A percentile compares a stretch with the other conserved stretches of the same genome.
phyloP scores from a whole-genome alignment of 2,329 filamentous ascomycete genomes.

The Pyrenophora seminiperda region DNA sequence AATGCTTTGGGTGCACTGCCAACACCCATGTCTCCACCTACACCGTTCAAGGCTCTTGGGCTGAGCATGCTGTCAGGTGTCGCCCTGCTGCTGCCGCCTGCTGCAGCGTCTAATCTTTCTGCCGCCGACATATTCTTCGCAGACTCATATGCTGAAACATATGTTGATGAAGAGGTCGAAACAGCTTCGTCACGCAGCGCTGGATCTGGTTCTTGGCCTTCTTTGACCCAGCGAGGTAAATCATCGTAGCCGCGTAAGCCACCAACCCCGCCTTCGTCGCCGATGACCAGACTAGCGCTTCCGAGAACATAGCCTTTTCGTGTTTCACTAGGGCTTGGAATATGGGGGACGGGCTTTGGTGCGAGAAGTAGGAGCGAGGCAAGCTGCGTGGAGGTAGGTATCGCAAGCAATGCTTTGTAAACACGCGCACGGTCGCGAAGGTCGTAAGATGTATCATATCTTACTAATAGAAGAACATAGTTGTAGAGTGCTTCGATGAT shows the following conservation, averaged over 20 bases:
- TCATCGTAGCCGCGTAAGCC: constrained; percentile 76
- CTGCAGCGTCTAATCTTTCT: constrained; percentile 66
- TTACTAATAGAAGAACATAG: constrained; percentile 80
- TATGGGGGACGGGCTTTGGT: constrained; percentile 90
- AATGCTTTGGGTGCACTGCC: constrained; percentile 21
- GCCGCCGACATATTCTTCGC: constrained; percentile 60
- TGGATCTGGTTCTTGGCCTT: constrained; percentile 79
- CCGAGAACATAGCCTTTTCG: constrained; percentile 79
- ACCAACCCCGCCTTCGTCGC: constrained; percentile 72
- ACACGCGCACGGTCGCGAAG: constrained; percentile 88
- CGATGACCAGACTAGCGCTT: constrained; percentile 83
- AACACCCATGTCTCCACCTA: constrained; percentile 24
- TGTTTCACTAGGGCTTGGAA: constrained; percentile 84
- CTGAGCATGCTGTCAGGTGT: constrained; percentile 43
- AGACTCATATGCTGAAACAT: constrained; percentile 39
- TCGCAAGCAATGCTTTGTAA: constrained; percentile 81
- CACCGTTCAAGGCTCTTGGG: constrained; percentile 58
- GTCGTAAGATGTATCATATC: constrained; percentile 95
- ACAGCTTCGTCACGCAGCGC: constrained; percentile 65
- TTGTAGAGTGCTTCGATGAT: constrained; percentile 79
- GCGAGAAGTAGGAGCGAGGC: constrained; percentile 89
- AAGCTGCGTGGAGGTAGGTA: constrained; percentile 76
- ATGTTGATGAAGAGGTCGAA: constrained; percentile 35
- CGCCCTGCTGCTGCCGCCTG: constrained; percentile 45
- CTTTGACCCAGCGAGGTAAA: constrained; percentile 82